Evolutionary conservation across 2,329 filamentous ascomycete species (phyloP), one percentile per base, ranked within the genome.

Genomic region (Pseudocercospora ulei): DNA sequence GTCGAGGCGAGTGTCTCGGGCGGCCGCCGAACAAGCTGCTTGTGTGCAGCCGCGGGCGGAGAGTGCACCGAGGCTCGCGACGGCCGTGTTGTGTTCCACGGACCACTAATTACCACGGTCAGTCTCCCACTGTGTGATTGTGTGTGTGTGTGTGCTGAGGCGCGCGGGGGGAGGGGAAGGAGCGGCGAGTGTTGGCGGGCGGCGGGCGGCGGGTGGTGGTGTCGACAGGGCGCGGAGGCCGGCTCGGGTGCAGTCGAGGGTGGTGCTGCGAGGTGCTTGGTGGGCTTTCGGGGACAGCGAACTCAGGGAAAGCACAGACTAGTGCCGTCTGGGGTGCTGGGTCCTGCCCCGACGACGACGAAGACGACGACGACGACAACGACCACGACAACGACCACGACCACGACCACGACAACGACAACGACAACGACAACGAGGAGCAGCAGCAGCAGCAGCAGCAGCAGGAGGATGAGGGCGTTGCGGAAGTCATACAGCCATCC

Each of bases 1-100:
- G 35, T 2, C 13, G 35, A 24, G 31, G 17, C 20, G 28, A 33
- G n/a, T 30, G 28, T 31, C 26, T 38, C 35, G 27, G 35, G 19
- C 17, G 13, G 17, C 18, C 17, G 30, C 30, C 30, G 30, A 12
- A 33, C 30, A 20, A 33, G 30, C 30, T 33, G 17, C n/a, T 11
- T 33, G 9, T 33, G 17, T 17, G n/a, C 23, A n/a, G 18, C 19
- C 11, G 34, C 11, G 17, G 39, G 35, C 28, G 19, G 17, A 35
- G 35, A 25, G 14, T 9, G 24, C 34, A 20, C 35, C n/a, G 37
- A 19, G 22, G 13, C 24, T 20, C 20, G 27, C 26, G 17, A 20
- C 34, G 7, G 28, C 11, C 13, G 2, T 7, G 17, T 13, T 13
- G 26, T 18, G 27, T 19, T 20, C 17, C 17, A 14, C 13, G 35